A percentile compares a stretch with the other conserved stretches of the same genome.
phyloP scores from a whole-genome alignment of 352 stramenopile genomes.

The Pythium biforme region DNA sequence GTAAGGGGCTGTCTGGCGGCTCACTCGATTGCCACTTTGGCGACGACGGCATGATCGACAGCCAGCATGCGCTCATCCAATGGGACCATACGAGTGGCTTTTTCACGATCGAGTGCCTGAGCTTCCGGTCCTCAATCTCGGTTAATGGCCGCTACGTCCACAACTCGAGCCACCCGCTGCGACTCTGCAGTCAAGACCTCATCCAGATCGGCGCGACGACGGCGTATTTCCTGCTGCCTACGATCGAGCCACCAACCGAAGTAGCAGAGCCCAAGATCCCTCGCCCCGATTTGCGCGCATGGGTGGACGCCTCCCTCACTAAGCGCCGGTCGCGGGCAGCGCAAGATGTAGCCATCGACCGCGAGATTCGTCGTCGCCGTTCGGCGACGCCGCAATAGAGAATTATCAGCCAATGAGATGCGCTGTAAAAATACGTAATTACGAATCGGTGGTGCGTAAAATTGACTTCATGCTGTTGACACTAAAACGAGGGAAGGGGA shows the following conservation, averaged over 20 bases:
- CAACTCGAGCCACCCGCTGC: conserved; percentile 44
- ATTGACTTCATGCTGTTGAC: background rate
- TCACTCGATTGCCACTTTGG: conserved; percentile 73
- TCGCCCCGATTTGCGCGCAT: conserved; percentile 33
- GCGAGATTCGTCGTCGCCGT: conserved; percentile 11
- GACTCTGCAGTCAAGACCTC: conserved; percentile 49
- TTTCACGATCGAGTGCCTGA: conserved; percentile 78
- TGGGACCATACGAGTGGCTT: conserved; percentile 44
- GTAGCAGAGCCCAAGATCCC: conserved; percentile 3
- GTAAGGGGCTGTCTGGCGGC: conserved; percentile 50
- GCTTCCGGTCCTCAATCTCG: conserved; percentile 41
- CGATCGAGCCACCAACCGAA: background rate
- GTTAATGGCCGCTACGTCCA: conserved; percentile 66
- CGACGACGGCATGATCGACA: conserved; percentile 55
- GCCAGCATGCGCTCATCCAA: conserved; percentile 61
- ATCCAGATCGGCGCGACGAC: conserved; percentile 68
- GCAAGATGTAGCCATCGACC: conserved; percentile 24
- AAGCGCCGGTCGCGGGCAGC: conserved; percentile 25
- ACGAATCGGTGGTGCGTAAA: conserved; percentile 10
- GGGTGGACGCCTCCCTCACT: conserved; percentile 29
- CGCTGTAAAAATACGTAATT: conserved; percentile 7
- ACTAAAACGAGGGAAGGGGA: background rate
- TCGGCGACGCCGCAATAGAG: background rate
- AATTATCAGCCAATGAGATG: conserved; percentile 19
- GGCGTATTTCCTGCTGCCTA: conserved; percentile 77